Evolutionary conservation across 2,329 filamentous ascomycete genomes (phyloP).

Genomic region (Trichoderma sp.): DNA sequence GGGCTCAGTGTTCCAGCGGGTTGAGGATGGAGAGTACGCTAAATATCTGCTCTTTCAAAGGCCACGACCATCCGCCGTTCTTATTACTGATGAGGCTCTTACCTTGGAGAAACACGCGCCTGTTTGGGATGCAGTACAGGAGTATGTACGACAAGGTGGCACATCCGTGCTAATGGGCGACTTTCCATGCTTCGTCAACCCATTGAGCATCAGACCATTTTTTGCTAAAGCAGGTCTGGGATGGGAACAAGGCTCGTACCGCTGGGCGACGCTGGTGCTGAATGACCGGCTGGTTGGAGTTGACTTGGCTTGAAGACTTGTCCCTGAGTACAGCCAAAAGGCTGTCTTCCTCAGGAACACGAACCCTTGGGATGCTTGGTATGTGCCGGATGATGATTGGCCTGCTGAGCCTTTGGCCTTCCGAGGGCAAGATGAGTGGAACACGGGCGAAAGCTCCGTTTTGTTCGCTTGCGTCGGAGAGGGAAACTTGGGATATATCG

Average conservation of each 20-base stretch:
- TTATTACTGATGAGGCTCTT: not conserved
- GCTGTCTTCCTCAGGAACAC: not conserved
- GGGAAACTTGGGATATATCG: not conserved
- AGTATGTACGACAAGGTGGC: not conserved
- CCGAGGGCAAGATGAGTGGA: no score
- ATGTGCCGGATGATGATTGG: not conserved
- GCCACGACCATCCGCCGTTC: not conserved
- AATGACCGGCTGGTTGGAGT: not conserved
- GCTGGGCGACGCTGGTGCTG: not conserved
- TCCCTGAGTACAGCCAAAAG: not conserved
- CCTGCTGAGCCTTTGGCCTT: no score
- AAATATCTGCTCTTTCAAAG: not conserved
- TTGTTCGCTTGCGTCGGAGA: not conserved
- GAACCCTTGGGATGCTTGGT: not conserved
- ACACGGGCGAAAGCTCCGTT: not conserved
- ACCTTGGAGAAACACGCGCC: not conserved
- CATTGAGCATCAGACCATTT: not conserved
- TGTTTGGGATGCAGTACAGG: not conserved
- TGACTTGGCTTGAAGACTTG: not conserved
- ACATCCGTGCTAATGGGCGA: not conserved
- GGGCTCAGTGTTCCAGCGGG: not conserved
- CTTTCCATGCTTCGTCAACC: not conserved
- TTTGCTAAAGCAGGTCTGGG: not conserved
- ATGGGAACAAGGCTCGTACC: not conserved
- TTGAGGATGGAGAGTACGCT: not conserved